Conservation (phyloP, 2,329 filamentous ascomycete genomes). For the Albophoma yamanashiensis region DNA sequence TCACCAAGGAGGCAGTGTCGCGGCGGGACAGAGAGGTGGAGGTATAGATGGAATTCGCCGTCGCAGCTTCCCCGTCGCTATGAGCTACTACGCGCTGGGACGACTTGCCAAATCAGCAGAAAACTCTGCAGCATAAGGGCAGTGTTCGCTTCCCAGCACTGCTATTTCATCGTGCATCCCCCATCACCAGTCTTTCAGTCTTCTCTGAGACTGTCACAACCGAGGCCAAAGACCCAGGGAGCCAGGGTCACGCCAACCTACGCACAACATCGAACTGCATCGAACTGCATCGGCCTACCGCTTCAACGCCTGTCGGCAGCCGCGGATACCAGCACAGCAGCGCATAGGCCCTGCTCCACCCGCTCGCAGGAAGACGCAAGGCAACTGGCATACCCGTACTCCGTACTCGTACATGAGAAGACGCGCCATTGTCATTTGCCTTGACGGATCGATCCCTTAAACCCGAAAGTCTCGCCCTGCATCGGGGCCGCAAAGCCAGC, state of each 20-base stretch:
- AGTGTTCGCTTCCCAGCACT: neutral
- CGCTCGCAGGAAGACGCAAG: neutral
- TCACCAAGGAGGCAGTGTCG: neutral
- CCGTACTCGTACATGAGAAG: neutral
- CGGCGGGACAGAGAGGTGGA: neutral
- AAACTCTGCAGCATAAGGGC: neutral
- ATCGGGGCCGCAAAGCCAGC: neutral
- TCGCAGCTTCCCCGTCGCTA: neutral
- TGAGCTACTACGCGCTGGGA: neutral
- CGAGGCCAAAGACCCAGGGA: neutral
- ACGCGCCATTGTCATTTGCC: neutral
- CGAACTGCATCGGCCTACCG: neutral
- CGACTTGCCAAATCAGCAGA: neutral
- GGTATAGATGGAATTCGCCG: neutral
- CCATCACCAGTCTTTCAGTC: neutral
- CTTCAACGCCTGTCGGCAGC: neutral
- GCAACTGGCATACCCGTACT: neutral
- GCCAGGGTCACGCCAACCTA: neutral
- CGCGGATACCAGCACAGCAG: neutral
- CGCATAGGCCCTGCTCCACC: neutral
- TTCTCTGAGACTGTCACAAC: neutral
- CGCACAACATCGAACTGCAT: neutral
- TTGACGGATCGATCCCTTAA: neutral
- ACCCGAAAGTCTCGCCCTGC: neutral
- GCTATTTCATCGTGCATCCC: neutral